Evolutionary conservation across 108 stramenopile genomes (phyloP), one percentile per base, ranked within the genome.

Genomic region (Chaetoceros tenuissimus): DNA sequence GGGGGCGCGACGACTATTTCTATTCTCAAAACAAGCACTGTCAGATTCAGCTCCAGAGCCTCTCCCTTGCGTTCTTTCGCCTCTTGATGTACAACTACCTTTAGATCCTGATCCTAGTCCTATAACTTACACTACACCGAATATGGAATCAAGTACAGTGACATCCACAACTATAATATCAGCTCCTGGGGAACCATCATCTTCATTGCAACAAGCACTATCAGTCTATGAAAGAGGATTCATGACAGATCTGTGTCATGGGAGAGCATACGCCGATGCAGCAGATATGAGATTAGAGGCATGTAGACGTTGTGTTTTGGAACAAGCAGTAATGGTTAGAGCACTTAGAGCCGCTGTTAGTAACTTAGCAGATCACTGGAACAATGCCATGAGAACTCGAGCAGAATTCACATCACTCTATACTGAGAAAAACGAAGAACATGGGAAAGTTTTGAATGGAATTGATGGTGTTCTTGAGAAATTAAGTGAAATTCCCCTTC

Each of bases 271-370:
- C 31, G 84, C 84, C 2, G 84, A 90, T 59, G 84, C 81, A 22
- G 82, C 88, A 8, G 88, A 85, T 66, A 20, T 90, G 28, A 59
- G 84, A 48, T 48, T 90, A 3, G 62, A 65, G 48, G 74, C 84
- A 26, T 83, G 83, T 63, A 66, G 63, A 63, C 76, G 75, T 31
- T 84, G 84, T 54, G 72, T 90, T 26, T 72, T 81, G 51, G 88
- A 90, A 62, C 81, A 83, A 52, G 84, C 79, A n/a, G 78, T 85
- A 1, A 84, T 90, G 64, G 88, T 82, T 13, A 47, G 81, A 51
- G 84, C 88, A 17, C 57, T 90, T 46, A 55, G 88, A 30, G 88
- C 88, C 8, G 88, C 88, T 19, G 84, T 90, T 23, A 85, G 84
- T n/a, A 90, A 90, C 60, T 65, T 86, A 22, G 81, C 88, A 20